Evolutionary conservation across 306 rosid genomes (phyloP).

Genomic region (Ammopiptanthus mongolicus): DNA sequence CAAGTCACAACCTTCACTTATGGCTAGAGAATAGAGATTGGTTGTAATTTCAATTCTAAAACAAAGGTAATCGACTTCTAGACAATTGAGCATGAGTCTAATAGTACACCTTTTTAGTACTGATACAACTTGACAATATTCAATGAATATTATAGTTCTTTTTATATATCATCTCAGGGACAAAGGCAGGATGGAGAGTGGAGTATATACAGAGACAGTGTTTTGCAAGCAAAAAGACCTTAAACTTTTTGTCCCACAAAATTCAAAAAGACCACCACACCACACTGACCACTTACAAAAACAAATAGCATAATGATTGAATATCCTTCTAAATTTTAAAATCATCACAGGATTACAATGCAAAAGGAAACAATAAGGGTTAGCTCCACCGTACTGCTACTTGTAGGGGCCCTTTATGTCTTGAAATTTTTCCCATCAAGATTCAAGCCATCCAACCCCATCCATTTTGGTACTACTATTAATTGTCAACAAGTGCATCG

Average conservation of each 20-base stretch:
- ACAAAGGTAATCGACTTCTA: too few species aligned
- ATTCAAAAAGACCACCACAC: neutral
- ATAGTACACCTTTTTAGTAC: too few species aligned
- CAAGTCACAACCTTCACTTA: too few species aligned
- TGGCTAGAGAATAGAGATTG: too few species aligned
- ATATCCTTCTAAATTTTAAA: constrained; percentile 4
- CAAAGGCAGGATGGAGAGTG: too few species aligned
- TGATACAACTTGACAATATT: too few species aligned
- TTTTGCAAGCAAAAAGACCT: constrained; percentile 4
- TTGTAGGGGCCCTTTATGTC: constrained; percentile 19
- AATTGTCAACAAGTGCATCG: constrained; percentile 19
- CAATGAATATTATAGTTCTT: too few species aligned
- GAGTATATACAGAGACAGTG: neutral
- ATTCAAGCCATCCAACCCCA: neutral
- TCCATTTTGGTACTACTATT: constrained; percentile 23
- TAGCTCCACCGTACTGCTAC: neutral
- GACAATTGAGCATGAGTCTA: too few species aligned
- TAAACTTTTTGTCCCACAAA: neutral
- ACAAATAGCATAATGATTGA: neutral
- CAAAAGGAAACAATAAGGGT: constrained; percentile 17
- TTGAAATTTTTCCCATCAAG: neutral
- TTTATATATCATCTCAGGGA: too few species aligned
- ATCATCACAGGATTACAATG: neutral
- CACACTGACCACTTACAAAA: neutral
- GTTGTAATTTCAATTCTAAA: too few species aligned